Percentiles rank a stretch among this genome's conserved stretches.
These are phyloP conservation scores for Wickerhamomyces ciferrii DNA, from an alignment of 805 yeast genomes.

Conservation along the genomic window DNA sequence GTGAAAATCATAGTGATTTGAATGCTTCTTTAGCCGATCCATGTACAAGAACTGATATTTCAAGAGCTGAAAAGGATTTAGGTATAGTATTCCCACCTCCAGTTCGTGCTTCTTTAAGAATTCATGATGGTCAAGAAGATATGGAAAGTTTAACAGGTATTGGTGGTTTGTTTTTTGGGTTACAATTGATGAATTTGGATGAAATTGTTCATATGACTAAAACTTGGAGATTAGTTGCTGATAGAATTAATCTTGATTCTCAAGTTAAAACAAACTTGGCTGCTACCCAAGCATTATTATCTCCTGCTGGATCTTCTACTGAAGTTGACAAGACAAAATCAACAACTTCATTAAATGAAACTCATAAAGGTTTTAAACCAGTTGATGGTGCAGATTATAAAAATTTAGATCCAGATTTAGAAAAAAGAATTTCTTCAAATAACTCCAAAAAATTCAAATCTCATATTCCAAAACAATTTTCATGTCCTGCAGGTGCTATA, in stretches of 20 bases:
- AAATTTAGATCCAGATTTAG: constrained; percentile 15
- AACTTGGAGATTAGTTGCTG: constrained; percentile 77
- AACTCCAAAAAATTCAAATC: constrained; percentile 31
- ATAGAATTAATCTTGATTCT: constrained; percentile 26
- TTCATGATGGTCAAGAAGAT: constrained; percentile 89
- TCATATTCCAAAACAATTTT: constrained; percentile 47
- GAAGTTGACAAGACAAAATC: constrained; percentile 15
- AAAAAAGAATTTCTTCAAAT: constrained; percentile 15
- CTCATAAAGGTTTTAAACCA: constrained; percentile 13
- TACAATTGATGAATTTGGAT: constrained; percentile 75
- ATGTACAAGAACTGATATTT: constrained; percentile 75
- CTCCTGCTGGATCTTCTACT: constrained; percentile 21
- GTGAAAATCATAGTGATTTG: constrained; percentile 74
- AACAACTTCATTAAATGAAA: constrained; percentile 19
- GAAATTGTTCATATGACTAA: constrained; percentile 75
- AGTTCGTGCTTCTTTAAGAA: constrained; percentile 69
- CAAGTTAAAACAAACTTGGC: constrained; percentile 17
- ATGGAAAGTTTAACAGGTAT: constrained; percentile 67
- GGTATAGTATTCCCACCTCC: constrained; percentile 72
- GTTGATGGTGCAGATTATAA: constrained; percentile 16
- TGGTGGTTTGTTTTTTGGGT: constrained; percentile 74
- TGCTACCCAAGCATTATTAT: constrained; percentile 16
- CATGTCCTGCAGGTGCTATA: constrained; percentile 73
- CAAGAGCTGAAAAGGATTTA: constrained; percentile 80
- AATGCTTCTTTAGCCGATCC: constrained; percentile 72